These are phyloP conservation scores for Pleodorina starrii DNA, from an alignment of 139 green algal genomes.

Conservation along the genomic window DNA sequence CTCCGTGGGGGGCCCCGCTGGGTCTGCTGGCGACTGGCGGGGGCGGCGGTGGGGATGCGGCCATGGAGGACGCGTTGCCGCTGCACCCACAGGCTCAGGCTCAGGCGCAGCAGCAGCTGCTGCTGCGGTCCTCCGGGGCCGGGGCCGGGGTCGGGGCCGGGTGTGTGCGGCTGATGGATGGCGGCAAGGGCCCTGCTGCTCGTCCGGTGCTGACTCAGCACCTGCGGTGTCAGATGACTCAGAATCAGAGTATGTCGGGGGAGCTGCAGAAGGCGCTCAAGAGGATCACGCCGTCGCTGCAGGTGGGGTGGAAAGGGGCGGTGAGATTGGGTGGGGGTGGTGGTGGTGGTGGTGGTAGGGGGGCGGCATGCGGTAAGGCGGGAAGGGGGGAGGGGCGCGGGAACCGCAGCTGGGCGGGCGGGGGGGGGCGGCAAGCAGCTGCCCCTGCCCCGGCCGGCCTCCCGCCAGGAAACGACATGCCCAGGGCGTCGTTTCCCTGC, in stretches of 20 bases:
- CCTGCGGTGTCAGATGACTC: slow-evolving; percentile 50
- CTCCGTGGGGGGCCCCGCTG: not conserved
- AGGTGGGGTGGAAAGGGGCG: slow-evolving; percentile 17
- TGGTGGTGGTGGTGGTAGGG: too few species aligned
- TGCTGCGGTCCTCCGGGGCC: not conserved
- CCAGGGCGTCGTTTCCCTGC: too few species aligned
- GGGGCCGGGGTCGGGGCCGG: not conserved
- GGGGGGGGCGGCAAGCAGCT: too few species aligned
- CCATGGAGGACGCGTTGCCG: not conserved
- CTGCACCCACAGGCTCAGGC: not conserved
- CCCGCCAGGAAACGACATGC: too few species aligned
- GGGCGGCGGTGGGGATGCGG: not conserved
- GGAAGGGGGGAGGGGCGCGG: too few species aligned
- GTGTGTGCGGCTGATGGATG: too few species aligned
- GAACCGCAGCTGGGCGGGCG: too few species aligned
- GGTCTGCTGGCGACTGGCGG: not conserved
- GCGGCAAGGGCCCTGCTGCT: too few species aligned
- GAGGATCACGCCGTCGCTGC: slow-evolving; percentile 31
- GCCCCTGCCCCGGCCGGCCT: too few species aligned
- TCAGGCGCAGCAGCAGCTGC: not conserved
- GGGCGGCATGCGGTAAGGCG: too few species aligned
- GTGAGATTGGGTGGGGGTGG: too few species aligned
- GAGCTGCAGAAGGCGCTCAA: slow-evolving; percentile 42
- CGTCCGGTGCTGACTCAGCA: slow-evolving; percentile 41
- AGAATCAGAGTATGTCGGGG: slow-evolving; percentile 47